Percentiles rank a stretch among this genome's conserved stretches.
Conservation (phyloP, 2,329 filamentous ascomycete species). For the Xylariales sp. region DNA sequence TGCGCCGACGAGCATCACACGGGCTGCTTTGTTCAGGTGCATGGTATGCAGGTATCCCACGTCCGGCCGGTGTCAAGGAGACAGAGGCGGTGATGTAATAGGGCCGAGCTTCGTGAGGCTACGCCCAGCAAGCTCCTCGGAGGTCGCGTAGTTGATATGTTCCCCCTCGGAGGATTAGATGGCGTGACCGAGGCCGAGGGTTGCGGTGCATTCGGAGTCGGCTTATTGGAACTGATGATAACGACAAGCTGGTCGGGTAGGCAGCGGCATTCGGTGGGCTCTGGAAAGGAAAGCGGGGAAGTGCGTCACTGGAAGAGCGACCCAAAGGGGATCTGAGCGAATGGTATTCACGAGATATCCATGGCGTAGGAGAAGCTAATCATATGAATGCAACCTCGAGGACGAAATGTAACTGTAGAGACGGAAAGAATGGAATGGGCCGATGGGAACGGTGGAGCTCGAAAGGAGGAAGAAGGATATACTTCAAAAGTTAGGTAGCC, state of each 20-base stretch:
- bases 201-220: background rate
- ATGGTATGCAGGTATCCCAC: conserved; percentile 32
- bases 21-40: conserved; percentile 74
- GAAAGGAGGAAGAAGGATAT: background rate
- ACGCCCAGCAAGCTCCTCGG: too few relatives aligned
- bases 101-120: too few relatives aligned
- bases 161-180: too few relatives aligned
- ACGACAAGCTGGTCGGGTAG: conserved; percentile 2
- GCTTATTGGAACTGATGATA: background rate
- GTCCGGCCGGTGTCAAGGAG: conserved; percentile 5
- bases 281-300: conserved; percentile 1
- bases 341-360: conserved; percentile 13
- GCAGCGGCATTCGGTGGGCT: conserved; percentile 7
- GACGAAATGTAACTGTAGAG: background rate
- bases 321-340: conserved; percentile 10
- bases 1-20: conserved; percentile 90
- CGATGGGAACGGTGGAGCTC: background rate
- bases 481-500: too few relatives aligned
- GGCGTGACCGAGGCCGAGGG: background rate
- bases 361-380: conserved; percentile 7
- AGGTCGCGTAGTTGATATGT: too few relatives aligned
- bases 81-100: conserved; percentile 1
- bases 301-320: conserved; percentile 9
- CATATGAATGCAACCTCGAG: background rate
- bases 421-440: background rate